These are phyloP conservation scores for Backusella circina DNA, from an alignment of 192 early-diverging fungal species.

Conservation along the genomic window DNA sequence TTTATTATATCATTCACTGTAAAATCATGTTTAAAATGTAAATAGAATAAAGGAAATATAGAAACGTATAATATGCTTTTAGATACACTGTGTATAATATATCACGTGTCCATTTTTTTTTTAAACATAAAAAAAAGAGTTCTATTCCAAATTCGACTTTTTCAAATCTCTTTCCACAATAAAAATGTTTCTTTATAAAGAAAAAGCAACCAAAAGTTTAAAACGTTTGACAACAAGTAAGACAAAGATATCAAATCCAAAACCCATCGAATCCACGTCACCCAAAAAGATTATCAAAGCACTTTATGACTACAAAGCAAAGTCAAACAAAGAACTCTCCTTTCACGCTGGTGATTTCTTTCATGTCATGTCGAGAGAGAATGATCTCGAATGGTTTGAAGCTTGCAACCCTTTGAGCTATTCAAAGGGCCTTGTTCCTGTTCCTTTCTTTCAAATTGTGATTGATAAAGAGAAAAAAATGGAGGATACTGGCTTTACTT, in stretches of 20 bases:
- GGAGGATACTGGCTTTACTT: conserved; percentile 20
- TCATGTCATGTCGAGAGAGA: conserved; percentile 63
- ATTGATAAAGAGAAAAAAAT: conserved; percentile 37
- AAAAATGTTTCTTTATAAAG: conserved; percentile 7
- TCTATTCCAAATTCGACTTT: neutral
- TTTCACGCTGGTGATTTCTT: conserved; percentile 78
- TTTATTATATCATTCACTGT: neutral
- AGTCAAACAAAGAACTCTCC: conserved; percentile 57
- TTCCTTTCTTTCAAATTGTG: conserved; percentile 65
- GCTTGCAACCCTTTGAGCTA: conserved; percentile 65
- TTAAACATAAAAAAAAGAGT: neutral
- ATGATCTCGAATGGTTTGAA: conserved; percentile 68
- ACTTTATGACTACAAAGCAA: conserved; percentile 63
- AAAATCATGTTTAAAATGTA: neutral
- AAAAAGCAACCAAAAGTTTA: neutral
- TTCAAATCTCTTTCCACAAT: neutral
- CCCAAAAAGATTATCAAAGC: conserved; percentile 78
- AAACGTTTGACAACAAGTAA: neutral
- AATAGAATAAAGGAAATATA: neutral
- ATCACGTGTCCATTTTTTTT: neutral
- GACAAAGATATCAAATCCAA: neutral
- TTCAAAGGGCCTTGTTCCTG: conserved; percentile 63
- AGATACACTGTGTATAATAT: too few relatives aligned
- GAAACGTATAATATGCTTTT: neutral
- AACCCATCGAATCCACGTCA: neutral